Evolutionary conservation across 441 rosid species (phyloP).

Genomic region (Daphne laureola): DNA sequence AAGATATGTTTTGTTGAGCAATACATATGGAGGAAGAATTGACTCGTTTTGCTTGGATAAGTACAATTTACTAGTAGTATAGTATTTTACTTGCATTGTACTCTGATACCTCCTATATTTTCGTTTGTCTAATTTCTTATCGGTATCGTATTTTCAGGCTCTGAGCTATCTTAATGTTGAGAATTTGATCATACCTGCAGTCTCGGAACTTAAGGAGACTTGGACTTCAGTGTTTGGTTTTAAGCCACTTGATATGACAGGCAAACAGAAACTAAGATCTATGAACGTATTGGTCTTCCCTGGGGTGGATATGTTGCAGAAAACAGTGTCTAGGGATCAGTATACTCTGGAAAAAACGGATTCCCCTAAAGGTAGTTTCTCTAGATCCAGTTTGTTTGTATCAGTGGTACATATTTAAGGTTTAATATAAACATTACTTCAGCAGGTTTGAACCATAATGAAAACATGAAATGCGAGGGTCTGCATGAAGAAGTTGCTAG

Average conservation of each 20-base stretch:
- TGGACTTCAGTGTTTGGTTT: slow-evolving; percentile 93
- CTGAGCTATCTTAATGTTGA: slow-evolving; percentile 61
- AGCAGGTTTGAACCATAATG: too few relatives aligned
- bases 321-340: slow-evolving; percentile 34
- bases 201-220: slow-evolving; percentile 71
- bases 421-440: too few relatives aligned
- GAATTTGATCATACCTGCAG: slow-evolving; percentile 89
- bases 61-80: too few relatives aligned
- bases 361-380: slow-evolving; percentile 31
- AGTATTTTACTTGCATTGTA: background rate
- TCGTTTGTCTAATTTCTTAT: slow-evolving; percentile 2
- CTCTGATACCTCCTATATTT: background rate
- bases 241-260: slow-evolving; percentile 39
- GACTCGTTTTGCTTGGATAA: too few relatives aligned
- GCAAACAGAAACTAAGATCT: slow-evolving; percentile 42
- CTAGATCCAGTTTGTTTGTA: background rate
- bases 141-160: slow-evolving; percentile 37
- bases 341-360: slow-evolving; percentile 15
- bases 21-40: too few relatives aligned
- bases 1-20: too few relatives aligned
- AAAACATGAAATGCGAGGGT: background rate
- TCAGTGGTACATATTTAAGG: too few relatives aligned
- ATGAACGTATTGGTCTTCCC: slow-evolving; percentile 82
- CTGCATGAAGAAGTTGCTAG: slow-evolving; percentile 19
- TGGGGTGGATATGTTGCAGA: slow-evolving; percentile 84